These are phyloP conservation scores for Berberis thunbergii DNA, from an alignment of 164 flowering plant species.

Conservation along the genomic window DNA sequence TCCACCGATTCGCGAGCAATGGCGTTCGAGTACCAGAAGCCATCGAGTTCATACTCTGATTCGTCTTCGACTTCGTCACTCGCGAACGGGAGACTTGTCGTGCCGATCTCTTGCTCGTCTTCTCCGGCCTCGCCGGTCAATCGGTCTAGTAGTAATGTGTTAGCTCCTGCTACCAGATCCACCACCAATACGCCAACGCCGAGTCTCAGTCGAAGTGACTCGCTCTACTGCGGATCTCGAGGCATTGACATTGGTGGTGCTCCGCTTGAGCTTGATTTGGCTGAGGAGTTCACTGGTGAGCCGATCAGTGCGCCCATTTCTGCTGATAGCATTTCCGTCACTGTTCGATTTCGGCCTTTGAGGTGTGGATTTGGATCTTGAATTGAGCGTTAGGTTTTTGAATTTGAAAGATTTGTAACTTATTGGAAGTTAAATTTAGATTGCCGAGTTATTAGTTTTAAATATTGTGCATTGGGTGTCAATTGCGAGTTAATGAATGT, in stretches of 20 bases:
- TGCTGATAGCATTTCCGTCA: constrained; percentile 81
- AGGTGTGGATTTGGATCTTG: constrained; percentile 64
- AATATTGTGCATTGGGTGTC: too few relatives aligned
- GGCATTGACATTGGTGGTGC: constrained; percentile 16
- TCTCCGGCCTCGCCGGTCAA: too few relatives aligned
- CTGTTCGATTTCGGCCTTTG: constrained; percentile 86
- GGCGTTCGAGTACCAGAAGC: too few relatives aligned
- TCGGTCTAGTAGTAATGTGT: too few relatives aligned
- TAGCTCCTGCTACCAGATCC: too few relatives aligned
- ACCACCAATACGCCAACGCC: too few relatives aligned
- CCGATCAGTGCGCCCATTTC: constrained; percentile 41
- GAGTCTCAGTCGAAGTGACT: constrained; percentile 28
- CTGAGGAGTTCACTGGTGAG: constrained; percentile 52
- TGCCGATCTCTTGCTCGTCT: too few relatives aligned
- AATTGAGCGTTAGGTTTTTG: constrained; percentile 30
- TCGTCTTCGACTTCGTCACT: too few relatives aligned
- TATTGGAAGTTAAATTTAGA: constrained; percentile 10
- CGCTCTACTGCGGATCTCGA: constrained; percentile 10
- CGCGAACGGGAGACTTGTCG: too few relatives aligned
- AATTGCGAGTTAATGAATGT: neutral
- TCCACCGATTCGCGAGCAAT: too few relatives aligned
- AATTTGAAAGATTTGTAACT: constrained; percentile 7
- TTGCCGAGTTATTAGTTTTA: neutral
- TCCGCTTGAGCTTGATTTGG: constrained; percentile 34
- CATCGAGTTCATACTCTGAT: too few relatives aligned